A percentile compares a stretch with the other conserved stretches of the same genome.
Evolutionary conservation across 2,329 filamentous ascomycete species (phyloP).

Genomic region (Bipolaris oryzae): DNA sequence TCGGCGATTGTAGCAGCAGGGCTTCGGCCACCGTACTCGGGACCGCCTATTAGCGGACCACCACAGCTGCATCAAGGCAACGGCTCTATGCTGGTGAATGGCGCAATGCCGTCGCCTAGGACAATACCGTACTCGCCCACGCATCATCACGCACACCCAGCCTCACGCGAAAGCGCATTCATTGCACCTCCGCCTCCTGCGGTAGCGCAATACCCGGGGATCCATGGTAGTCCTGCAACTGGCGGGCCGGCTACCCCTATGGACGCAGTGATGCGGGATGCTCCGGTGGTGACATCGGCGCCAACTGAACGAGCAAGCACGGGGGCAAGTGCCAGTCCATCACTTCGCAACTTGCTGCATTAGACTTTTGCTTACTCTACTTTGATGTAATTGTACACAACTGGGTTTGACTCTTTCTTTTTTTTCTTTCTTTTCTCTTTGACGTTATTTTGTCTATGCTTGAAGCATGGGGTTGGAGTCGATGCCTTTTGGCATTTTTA

Average conservation of each 20-base stretch:
- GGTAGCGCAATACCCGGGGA: conserved; percentile 31
- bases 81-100: conserved; percentile 42
- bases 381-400: conserved; percentile 10
- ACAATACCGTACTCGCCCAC: conserved; percentile 46
- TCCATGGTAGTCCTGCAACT: conserved; percentile 42
- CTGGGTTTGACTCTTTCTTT: conserved; percentile 6
- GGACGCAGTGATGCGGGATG: conserved; percentile 44
- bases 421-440: conserved; percentile 12
- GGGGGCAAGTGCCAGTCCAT: conserved; percentile 56
- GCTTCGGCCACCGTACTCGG: conserved; percentile 38
- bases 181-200: conserved; percentile 33
- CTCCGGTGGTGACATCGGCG: conserved; percentile 32
- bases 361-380: conserved; percentile 32
- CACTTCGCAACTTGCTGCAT: conserved; percentile 55
- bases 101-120: conserved; percentile 46
- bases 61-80: conserved; percentile 44
- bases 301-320: conserved; percentile 39
- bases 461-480: conserved; percentile 31
- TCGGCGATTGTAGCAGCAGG: conserved; percentile 36
- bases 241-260: conserved; percentile 45
- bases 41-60: conserved; percentile 35
- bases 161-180: conserved; percentile 47
- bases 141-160: conserved; percentile 40
- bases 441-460: conserved; percentile 6
- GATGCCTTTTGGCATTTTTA: conserved; percentile 21